Percentiles rank a stretch among this genome's conserved stretches.
These are phyloP conservation scores for Leccinum disarticulatum DNA, from an alignment of 768 basidiomycete genomes.

Conservation along the genomic window DNA sequence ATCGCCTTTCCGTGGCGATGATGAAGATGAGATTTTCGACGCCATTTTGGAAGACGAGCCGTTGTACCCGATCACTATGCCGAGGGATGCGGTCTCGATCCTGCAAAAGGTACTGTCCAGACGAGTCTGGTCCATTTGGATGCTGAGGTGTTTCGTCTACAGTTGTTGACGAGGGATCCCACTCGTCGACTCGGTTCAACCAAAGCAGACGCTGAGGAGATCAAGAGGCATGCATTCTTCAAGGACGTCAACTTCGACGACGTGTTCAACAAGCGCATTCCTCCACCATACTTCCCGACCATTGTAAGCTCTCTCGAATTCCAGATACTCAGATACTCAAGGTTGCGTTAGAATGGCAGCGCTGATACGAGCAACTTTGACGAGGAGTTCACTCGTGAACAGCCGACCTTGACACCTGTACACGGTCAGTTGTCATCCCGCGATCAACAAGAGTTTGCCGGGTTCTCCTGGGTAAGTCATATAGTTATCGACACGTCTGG, in stretches of 20 bases:
- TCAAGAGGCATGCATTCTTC: constrained; percentile 98
- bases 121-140: not conserved
- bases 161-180: constrained; percentile 94
- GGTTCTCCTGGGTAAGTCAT: constrained; percentile 84
- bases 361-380: constrained; percentile 94
- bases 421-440: constrained; percentile 87
- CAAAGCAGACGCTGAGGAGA: constrained; percentile 92
- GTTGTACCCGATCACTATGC: constrained; percentile 99
- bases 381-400: constrained; percentile 94
- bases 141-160: constrained; percentile 32
- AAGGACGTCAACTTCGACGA: constrained; percentile 97
- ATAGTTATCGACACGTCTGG: not conserved
- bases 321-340: constrained; percentile 8
- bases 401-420: constrained; percentile 96
- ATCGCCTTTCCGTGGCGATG: constrained; percentile 98
- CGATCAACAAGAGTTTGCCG: constrained; percentile 95
- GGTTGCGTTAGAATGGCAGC: constrained; percentile 61
- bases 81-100: constrained; percentile 92
- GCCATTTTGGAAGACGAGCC: constrained; percentile 99
- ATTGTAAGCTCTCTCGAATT: constrained; percentile 59
- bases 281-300: constrained; percentile 95
- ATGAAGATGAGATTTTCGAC: constrained; percentile 99
- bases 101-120: constrained; percentile 72
- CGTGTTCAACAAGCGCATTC: constrained; percentile 95
- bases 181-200: constrained; percentile 85